These are phyloP conservation scores for Phytophthora multivora DNA, from an alignment of 352 stramenopile species.

Conservation along the genomic window DNA sequence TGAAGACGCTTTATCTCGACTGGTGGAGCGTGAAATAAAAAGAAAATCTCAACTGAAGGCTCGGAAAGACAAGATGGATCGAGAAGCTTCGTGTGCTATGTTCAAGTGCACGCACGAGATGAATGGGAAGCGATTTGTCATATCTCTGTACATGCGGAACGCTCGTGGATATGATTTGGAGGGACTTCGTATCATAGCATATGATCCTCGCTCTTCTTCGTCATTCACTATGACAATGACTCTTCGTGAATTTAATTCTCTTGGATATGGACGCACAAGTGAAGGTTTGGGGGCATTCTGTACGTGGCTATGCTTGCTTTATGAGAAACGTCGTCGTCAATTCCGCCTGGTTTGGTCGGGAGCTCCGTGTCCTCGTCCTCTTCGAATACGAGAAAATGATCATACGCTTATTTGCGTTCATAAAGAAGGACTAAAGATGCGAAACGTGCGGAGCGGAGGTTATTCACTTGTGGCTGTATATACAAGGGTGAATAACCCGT, in stretches of 20 bases:
- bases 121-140: constrained; percentile 46
- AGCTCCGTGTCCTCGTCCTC: constrained; percentile 49
- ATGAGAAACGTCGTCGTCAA: constrained; percentile 52
- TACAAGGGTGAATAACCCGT: constrained; percentile 36
- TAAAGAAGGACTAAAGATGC: constrained; percentile 55
- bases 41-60: constrained; percentile 13
- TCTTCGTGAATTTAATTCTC: constrained; percentile 47
- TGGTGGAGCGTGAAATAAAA: constrained; percentile 28
- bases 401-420: constrained; percentile 56
- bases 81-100: constrained; percentile 26
- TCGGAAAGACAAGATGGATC: constrained; percentile 26
- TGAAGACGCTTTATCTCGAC: constrained; percentile 41
- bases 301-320: constrained; percentile 65
- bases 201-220: constrained; percentile 49
- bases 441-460: not conserved
- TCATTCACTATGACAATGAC: constrained; percentile 46
- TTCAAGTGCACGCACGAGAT: constrained; percentile 51
- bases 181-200: constrained; percentile 57
- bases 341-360: constrained; percentile 68
- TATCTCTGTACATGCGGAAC: constrained; percentile 46
- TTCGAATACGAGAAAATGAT: constrained; percentile 62
- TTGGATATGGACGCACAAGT: constrained; percentile 53
- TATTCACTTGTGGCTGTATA: constrained; percentile 46
- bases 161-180: constrained; percentile 53
- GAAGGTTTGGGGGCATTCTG: constrained; percentile 53